Evolutionary conservation across 2,329 filamentous ascomycete genomes (phyloP), one percentile per base, ranked within the genome.

Genomic region (Cercospora beticola): DNA sequence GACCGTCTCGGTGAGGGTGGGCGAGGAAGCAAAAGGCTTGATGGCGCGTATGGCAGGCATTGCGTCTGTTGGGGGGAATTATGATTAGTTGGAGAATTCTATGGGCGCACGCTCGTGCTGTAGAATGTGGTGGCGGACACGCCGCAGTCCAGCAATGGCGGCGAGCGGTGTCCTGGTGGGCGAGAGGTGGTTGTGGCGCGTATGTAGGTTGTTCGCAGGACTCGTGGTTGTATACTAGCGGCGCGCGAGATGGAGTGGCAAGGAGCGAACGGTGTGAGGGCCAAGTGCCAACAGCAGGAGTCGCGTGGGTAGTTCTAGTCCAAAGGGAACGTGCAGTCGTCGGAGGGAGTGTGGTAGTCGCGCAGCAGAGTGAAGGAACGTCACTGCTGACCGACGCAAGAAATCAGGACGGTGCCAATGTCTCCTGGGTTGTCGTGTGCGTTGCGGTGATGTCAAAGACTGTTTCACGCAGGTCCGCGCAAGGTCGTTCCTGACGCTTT

Each of bases 21-120:
- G 81, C 76, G 82, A 84, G 78, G 82, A 83, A 78, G 84, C 82
- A 78, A 88, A 86, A 76, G 85, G 84, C 79, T 85, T 88, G 76
- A 86, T 84, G 77, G 83, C 83, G 83, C 86, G 86, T 82, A 85
- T 83, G 56, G 72, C 72, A 85, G 87, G 87, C 87, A 89, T 89
- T 81, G 84, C 83, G 72, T 83, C 76, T 77, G 76, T 73, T 64
- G 68, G 46, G 61, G 66, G 52, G 68, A 46, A 74, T 74, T 73
- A 74, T 65, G 66, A 75, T 78, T 76, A 78, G 75, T 74, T 64
- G 70, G 62, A 65, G 62, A 62, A 62, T 49, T 58, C 21, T 64
- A 67, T 67, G 28, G 40, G 46, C 52, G 57, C 54, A 43, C 54
- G 54, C 61, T 68, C 33, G 62, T 67, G 65, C 43, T 65, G 63